Evolutionary conservation across 164 flowering plant species (phyloP).

Genomic region (Stephania cephalantha): DNA sequence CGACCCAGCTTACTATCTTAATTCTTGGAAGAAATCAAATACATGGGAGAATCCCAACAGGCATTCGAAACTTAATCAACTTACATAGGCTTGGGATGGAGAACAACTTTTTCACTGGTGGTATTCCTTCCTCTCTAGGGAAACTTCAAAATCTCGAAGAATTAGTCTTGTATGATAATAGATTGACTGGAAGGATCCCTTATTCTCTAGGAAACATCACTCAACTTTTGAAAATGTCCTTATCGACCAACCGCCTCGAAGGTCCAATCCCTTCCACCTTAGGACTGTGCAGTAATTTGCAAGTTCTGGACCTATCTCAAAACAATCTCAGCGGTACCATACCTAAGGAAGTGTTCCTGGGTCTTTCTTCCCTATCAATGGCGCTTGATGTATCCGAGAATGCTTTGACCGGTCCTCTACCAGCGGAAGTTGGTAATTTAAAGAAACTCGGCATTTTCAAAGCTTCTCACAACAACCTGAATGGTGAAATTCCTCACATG

Average conservation of each 20-base stretch:
- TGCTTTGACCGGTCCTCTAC: slow-evolving; percentile 2
- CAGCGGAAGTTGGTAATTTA: slow-evolving; percentile 3
- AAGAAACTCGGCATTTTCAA: background rate
- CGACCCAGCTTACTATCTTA: slow-evolving; percentile 2
- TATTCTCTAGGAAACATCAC: slow-evolving; percentile 2
- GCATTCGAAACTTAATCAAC: slow-evolving; percentile 25
- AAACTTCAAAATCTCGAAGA: slow-evolving; percentile 2
- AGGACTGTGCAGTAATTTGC: slow-evolving; percentile 2
- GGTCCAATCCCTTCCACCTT: slow-evolving; percentile 8
- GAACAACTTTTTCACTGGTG: slow-evolving; percentile 19
- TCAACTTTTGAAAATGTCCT: background rate
- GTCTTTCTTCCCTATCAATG: background rate
- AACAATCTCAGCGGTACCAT: slow-evolving; percentile 19
- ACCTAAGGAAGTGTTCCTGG: slow-evolving; percentile 6
- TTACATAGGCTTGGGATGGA: slow-evolving; percentile 13
- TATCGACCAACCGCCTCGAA: background rate
- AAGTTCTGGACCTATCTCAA: slow-evolving; percentile 3
- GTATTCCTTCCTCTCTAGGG: slow-evolving; percentile 18
- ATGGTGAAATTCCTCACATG: background rate
- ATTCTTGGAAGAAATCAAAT: slow-evolving; percentile 17
- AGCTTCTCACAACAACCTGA: slow-evolving; percentile 1
- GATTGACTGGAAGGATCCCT: slow-evolving; percentile 7
- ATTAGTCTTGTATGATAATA: background rate
- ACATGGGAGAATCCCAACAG: slow-evolving; percentile 28
- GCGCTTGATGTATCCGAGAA: background rate